Evolutionary conservation across 73 alveolate genomes (phyloP).

Genomic region (Breviolum minutum): DNA sequence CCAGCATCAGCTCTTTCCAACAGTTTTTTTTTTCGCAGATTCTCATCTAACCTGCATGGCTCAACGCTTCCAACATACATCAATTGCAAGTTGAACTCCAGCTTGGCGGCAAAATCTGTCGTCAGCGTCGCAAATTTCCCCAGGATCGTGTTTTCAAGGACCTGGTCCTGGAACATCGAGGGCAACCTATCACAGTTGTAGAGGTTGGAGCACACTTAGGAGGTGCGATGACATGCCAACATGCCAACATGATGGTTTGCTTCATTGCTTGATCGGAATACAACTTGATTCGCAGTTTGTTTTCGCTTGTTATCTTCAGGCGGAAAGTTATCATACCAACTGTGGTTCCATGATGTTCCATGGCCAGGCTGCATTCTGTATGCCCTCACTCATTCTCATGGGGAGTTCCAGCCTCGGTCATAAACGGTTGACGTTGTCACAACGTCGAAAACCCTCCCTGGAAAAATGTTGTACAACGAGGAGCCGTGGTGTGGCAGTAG

Average conservation of each 20-base stretch:
- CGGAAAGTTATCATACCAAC: not conserved
- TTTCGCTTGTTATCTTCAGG: not conserved
- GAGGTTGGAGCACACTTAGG: slow-evolving; percentile 87
- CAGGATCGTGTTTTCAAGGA: slow-evolving; percentile 13
- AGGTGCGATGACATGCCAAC: not conserved
- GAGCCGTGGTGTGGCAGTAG: slow-evolving; percentile 65
- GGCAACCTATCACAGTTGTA: slow-evolving; percentile 43
- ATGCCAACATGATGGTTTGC: not conserved
- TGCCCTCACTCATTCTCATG: slow-evolving; percentile 71
- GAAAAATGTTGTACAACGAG: not conserved
- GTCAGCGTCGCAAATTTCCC: not conserved
- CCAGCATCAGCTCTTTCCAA: no score
- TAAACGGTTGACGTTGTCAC: not conserved
- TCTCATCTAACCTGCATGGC: no score
- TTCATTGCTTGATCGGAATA: not conserved
- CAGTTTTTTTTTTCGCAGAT: no score
- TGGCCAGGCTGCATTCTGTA: slow-evolving; percentile 60
- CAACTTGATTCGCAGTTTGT: not conserved
- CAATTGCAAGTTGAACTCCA: no score
- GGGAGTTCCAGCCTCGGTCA: not conserved
- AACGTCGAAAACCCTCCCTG: not conserved
- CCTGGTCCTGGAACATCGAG: not conserved
- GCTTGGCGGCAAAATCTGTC: not conserved
- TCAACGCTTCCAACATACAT: no score
- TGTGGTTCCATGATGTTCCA: not conserved